Conservation (phyloP, 2,329 filamentous ascomycete species). For the Chrysoporthe austroafricana region DNA sequence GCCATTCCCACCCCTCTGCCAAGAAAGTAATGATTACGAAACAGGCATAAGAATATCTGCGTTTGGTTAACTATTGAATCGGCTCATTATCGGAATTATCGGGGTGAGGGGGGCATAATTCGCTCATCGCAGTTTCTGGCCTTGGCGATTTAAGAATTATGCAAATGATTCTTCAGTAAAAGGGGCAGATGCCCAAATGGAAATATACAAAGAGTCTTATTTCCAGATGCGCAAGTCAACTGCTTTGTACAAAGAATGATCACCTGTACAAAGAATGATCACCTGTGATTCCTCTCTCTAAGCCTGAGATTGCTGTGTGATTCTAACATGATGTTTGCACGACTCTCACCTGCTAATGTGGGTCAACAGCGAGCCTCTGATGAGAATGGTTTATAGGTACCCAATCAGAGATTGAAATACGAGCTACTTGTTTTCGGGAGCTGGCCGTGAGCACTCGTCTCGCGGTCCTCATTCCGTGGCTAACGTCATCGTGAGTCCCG, state of each 20-base stretch:
- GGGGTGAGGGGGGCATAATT: neutral
- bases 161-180: neutral
- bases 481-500: slow-evolving; percentile 1
- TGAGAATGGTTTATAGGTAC: neutral
- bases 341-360: neutral
- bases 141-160: neutral
- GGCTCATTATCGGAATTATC: too few relatives aligned
- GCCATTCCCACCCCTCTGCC: too few relatives aligned
- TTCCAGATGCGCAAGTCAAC: neutral
- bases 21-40: too few relatives aligned
- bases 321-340: neutral
- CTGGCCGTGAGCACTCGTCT: too few relatives aligned
- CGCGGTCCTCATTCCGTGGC: neutral
- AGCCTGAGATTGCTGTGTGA: neutral
- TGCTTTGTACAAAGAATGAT: neutral
- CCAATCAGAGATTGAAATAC: neutral
- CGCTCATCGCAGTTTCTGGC: neutral
- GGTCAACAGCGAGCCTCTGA: neutral
- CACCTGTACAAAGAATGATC: neutral
- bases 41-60: too few relatives aligned
- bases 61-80: too few relatives aligned
- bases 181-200: neutral
- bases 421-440: neutral
- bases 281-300: neutral
- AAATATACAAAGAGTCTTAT: neutral